Evolutionary conservation across 441 rosid species (phyloP).

Genomic region (Adansonia rubrostipa): DNA sequence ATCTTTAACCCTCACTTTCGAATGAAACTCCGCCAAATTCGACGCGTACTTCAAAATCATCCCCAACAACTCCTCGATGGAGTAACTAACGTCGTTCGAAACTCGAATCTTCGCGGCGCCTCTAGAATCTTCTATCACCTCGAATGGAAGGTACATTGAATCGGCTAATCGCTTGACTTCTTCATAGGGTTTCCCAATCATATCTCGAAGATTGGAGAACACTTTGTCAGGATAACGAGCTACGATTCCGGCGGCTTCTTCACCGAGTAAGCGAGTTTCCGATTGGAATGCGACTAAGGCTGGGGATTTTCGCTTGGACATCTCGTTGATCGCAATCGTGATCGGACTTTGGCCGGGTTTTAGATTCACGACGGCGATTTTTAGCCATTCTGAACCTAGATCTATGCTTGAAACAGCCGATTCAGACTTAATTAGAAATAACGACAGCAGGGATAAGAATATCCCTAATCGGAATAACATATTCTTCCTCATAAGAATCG

Average conservation of each 20-base stretch:
- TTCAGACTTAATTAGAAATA: constrained; percentile 47
- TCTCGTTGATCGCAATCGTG: constrained; percentile 90
- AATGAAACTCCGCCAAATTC: constrained; percentile 78
- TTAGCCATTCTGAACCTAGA: constrained; percentile 94
- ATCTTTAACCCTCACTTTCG: constrained; percentile 68
- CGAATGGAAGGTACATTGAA: constrained; percentile 72
- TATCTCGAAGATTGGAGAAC: constrained; percentile 73
- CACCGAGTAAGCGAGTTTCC: constrained; percentile 73
- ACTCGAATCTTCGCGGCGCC: constrained; percentile 66
- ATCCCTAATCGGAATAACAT: constrained; percentile 43
- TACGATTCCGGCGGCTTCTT: constrained; percentile 88
- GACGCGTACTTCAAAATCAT: constrained; percentile 76
- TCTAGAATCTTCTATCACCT: constrained; percentile 73
- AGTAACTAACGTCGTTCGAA: constrained; percentile 56
- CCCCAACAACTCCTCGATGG: constrained; percentile 86
- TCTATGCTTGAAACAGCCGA: constrained; percentile 90
- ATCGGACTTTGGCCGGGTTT: constrained; percentile 89
- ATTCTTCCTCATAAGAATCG: constrained; percentile 43
- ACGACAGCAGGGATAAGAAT: constrained; percentile 41
- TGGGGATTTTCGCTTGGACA: constrained; percentile 96
- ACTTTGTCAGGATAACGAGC: constrained; percentile 89
- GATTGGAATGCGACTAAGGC: constrained; percentile 83
- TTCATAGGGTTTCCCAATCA: constrained; percentile 77
- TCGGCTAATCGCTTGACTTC: constrained; percentile 62
- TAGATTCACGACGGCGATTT: constrained; percentile 90